These are phyloP conservation scores for Sideroxylon spinosum DNA, from an alignment of 179 eudicot species.

Conservation along the genomic window DNA sequence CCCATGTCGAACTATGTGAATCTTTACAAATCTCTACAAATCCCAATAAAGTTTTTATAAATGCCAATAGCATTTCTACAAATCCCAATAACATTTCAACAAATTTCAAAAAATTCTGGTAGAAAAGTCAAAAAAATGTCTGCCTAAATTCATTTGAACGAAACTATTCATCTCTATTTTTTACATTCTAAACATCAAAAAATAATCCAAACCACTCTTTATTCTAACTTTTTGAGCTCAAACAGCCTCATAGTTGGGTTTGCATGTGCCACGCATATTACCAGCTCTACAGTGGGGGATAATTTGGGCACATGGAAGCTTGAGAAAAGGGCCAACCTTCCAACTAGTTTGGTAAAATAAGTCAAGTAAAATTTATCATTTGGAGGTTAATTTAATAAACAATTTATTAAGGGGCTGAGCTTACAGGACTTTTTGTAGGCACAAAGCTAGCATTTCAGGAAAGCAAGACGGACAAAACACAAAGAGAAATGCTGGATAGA, in stretches of 20 bases:
- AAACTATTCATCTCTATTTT: too few relatives aligned
- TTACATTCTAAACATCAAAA: too few relatives aligned
- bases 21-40: too few relatives aligned
- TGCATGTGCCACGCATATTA: neutral
- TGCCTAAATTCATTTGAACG: too few relatives aligned
- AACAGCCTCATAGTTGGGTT: neutral
- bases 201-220: too few relatives aligned
- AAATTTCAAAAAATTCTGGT: too few relatives aligned
- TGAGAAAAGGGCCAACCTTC: constrained; percentile 1
- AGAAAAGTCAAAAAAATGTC: too few relatives aligned
- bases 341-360: constrained; percentile 6
- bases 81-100: too few relatives aligned
- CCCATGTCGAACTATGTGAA: too few relatives aligned
- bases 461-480: neutral
- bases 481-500: neutral
- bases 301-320: neutral
- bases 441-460: neutral
- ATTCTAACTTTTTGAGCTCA: too few relatives aligned
- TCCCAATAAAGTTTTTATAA: too few relatives aligned
- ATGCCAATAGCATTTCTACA: too few relatives aligned
- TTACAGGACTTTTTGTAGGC: neutral
- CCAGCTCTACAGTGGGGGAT: neutral
- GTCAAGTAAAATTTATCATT: neutral
- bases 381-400: neutral
- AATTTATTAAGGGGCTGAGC: neutral